Evolutionary conservation across 2,329 filamentous ascomycete species (phyloP), one percentile per base, ranked within the genome.

Genomic region (Sclerotinia nivalis): DNA sequence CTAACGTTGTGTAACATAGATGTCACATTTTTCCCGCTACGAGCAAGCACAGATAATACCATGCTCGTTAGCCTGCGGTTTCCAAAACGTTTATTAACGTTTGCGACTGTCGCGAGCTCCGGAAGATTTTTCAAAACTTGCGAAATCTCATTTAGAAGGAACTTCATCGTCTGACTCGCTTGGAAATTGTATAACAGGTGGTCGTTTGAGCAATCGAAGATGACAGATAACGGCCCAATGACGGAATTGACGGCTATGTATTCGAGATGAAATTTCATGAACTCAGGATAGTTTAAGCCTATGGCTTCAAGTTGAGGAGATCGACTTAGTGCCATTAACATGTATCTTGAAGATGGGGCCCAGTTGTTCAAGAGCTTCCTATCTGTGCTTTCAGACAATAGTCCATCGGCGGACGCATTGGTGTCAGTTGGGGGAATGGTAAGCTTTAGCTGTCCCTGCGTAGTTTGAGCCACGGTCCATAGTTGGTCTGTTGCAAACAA

Each of bases 191-290:
- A 85, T 10, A 91, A 80, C 0, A 98, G 80, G 60, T 88, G 84
- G 56, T 91, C 88, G 77, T 96, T 97, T 40, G 87, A 85, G 74
- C 90, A 88, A 75, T 96, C 91, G 66, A 96, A 85, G 12, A 97
- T 82, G 1, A 92, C 90, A 5, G 93, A 94, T 7, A 97, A 83
- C 0, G 95, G 90, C 73, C 97, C 94, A 68, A 96, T 87, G 40
- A 96, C 85, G 61, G 89, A 87, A 72, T 90, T 89, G 74, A 94
- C 87, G 2, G 92, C 88, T 50, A 97, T 83, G 60, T 89, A 90
- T 60, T 95, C 91, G 4, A 98, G 85, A 80, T 97, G 96, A 75
- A 87, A 83, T 71, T 87, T 85, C 10, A 96, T 81, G 73, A 96
- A 88, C 49, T 87, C 84, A 8, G 85, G 82, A 12, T 87, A 85